Evolutionary conservation across 768 basidiomycete genomes (phyloP).

Genomic region (Boletus subcaerulescens): DNA sequence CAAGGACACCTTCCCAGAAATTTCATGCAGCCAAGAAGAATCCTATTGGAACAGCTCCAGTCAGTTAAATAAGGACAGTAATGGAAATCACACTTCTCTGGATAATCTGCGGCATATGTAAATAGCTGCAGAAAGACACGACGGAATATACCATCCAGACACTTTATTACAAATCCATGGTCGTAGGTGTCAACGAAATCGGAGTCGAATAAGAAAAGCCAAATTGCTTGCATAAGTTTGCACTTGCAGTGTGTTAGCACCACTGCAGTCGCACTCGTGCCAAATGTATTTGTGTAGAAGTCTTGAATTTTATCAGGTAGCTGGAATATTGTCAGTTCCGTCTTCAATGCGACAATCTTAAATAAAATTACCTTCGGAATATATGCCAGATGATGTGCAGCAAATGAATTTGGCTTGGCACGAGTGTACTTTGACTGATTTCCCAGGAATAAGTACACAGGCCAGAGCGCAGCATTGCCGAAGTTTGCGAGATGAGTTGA

Average conservation of each 20-base stretch:
- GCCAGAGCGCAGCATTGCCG: slow-evolving; percentile 13
- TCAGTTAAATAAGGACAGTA: not conserved
- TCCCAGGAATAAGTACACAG: slow-evolving; percentile 6
- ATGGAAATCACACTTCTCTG: slow-evolving; percentile 27
- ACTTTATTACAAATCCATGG: slow-evolving; percentile 20
- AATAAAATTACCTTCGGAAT: not conserved
- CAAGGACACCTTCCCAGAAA: slow-evolving; percentile 22
- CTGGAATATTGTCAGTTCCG: not conserved
- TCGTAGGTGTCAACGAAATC: slow-evolving; percentile 25
- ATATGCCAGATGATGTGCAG: not conserved
- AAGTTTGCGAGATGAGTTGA: slow-evolving; percentile 24
- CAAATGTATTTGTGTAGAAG: not conserved
- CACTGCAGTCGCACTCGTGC: not conserved
- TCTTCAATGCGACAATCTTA: no score
- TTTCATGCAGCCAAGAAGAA: slow-evolving; percentile 7
- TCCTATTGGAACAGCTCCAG: not conserved
- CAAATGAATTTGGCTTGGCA: not conserved
- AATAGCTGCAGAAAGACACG: slow-evolving; percentile 22
- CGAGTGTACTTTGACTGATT: slow-evolving; percentile 5
- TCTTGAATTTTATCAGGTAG: not conserved
- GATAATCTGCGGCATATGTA: slow-evolving; percentile 29
- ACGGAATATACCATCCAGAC: slow-evolving; percentile 13
- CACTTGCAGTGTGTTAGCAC: slow-evolving; percentile 13
- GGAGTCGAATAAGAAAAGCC: slow-evolving; percentile 19
- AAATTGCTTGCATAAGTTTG: slow-evolving; percentile 27